A percentile compares a stretch with the other conserved stretches of the same genome.
These are phyloP conservation scores for Lavandula angustifolia DNA, from an alignment of 257 asterid species.

Conservation along the genomic window DNA sequence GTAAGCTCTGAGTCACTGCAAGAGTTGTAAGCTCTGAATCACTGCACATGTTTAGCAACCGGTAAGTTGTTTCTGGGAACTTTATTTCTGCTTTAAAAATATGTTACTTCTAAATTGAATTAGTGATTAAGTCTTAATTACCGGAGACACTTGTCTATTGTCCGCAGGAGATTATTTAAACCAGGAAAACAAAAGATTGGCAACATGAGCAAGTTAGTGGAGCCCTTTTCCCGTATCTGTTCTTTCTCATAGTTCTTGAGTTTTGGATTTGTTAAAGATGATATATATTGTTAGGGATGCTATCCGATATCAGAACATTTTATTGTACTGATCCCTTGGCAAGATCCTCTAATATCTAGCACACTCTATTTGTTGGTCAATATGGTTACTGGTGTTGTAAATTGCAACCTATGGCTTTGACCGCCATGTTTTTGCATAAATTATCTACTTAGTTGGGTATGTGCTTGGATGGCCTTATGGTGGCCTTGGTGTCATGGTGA, in stretches of 20 bases:
- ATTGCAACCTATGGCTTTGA: no score
- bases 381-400: no score
- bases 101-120: background rate
- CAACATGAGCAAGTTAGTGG: conserved; percentile 46
- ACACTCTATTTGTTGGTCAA: no score
- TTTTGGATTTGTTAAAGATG: conserved; percentile 18
- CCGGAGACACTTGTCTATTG: background rate
- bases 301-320: no score
- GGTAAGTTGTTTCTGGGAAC: conserved; percentile 37
- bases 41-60: conserved; percentile 49
- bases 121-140: conserved; percentile 26
- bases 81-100: background rate
- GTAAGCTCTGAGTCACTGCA: conserved; percentile 46
- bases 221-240: conserved; percentile 15
- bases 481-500: no score
- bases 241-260: conserved; percentile 10
- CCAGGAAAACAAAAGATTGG: conserved; percentile 54
- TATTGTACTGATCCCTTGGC: no score
- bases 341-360: no score
- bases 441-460: no score
- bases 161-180: conserved; percentile 43
- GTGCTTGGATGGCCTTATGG: no score
- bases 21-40: conserved; percentile 47
- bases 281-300: background rate
- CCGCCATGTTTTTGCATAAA: no score